Base-by-base conservation (phyloP, 2,329 filamentous ascomycete species). In the Colletotrichum sp. region DNA sequence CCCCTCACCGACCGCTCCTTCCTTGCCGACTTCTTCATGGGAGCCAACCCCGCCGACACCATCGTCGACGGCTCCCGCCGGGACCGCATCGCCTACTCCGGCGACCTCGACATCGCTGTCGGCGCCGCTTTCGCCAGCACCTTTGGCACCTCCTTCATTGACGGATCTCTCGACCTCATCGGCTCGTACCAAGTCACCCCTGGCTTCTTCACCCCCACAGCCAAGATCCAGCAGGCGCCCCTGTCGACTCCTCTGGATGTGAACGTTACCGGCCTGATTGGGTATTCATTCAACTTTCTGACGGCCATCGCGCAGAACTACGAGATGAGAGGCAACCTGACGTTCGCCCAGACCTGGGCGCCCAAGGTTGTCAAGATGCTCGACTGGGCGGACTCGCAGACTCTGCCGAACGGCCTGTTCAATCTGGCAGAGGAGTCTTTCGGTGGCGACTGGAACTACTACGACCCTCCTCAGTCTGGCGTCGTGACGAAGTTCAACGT, bases 361-460 rank as follows among this genome's bases (percentile, higher is more conserved):
- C 75, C 81, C 28, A 72, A 71, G 57, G 74, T 80, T 5, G 70
- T 76, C n/a, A 69, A 68, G 28, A 84, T 84, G 83, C 79, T 84
- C 2, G 82, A 84, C 67, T 84, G 82, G 83, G 82, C 83, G 26
- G 24, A 82, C 69, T 83, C 81, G 22, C 81, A 84, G 65, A 74
- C 77, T 5, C 71, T 78, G 13, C 18, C 72, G 1, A 76, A 77
- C 30, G 80, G 80, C 2, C 75, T 83, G 2, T 80, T 84, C 77
- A 81, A 81, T 39, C 55, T 84, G 12, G 77, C 80, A 4, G 79
- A 82, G 22, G 28, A 78, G 8, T 78, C 77, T 1, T 79, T 84
- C n/a, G 81, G 79, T 1, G 81, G 82, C 2, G 83, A 84, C 52
- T 84, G 83, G 83, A 82, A 84, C 70, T 83, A 83, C 72, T 84